A percentile compares a stretch with the other conserved stretches of the same genome.
Conservation (phyloP, 257 asterid species). For the Haberlea rhodopensis region DNA sequence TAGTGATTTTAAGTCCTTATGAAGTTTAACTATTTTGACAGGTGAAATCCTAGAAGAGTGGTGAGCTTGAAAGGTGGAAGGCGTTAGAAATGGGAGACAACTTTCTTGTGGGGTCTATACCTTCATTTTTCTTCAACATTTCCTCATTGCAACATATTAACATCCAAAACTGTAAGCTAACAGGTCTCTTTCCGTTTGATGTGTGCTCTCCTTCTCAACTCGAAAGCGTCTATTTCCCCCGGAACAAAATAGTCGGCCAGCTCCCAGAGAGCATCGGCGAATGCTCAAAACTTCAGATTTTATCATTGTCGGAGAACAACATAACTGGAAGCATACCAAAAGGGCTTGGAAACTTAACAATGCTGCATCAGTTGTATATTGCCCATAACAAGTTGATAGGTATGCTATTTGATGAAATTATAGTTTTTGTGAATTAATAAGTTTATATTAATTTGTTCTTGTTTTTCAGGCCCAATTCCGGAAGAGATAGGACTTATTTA, state of each 20-base stretch:
- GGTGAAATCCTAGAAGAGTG: too few relatives aligned
- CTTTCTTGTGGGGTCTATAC: too few relatives aligned
- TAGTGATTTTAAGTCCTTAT: neutral
- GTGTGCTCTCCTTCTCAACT: constrained; percentile 22
- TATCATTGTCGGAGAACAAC: constrained; percentile 13
- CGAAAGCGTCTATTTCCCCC: neutral
- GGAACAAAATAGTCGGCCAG: too few relatives aligned
- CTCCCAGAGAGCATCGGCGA: constrained; percentile 20
- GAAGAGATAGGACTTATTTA: constrained; percentile 23
- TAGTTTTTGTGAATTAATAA: neutral
- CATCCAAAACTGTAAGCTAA: neutral
- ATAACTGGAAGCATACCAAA: constrained; percentile 16
- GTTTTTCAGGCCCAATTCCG: constrained; percentile 27
- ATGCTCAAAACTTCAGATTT: constrained; percentile 11
- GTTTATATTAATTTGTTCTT: neutral
- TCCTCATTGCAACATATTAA: neutral
- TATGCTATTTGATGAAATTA: neutral
- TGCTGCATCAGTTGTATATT: neutral
- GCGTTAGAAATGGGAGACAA: too few relatives aligned
- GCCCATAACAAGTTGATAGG: constrained; percentile 15
- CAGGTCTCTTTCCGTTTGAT: constrained; percentile 5
- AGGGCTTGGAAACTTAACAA: constrained; percentile 17
- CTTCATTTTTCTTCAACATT: constrained; percentile 16
- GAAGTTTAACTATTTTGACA: too few relatives aligned
- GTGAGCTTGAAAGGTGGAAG: too few relatives aligned